Conservation (phyloP, 768 basidiomycete genomes). For the Mycena capillaripes region DNA sequence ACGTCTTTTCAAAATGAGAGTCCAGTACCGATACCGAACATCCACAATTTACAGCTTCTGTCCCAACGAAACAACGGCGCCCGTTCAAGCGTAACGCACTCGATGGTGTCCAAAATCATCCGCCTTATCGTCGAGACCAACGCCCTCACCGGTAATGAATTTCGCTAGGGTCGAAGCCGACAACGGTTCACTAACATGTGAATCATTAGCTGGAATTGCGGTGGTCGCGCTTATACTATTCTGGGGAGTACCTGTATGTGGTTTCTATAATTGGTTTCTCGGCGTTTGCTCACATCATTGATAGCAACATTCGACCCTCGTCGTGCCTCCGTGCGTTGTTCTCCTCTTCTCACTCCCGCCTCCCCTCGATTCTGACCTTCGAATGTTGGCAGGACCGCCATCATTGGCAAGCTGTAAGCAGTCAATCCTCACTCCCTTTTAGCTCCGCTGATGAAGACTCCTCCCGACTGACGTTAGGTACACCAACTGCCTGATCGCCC, state of each 20-base stretch:
- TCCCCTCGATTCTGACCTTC: not conserved
- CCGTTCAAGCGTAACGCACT: not conserved
- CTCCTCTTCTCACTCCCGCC: not conserved
- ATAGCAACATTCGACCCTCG: conserved; percentile 22
- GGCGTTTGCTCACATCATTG: not conserved
- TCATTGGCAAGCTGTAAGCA: conserved; percentile 34
- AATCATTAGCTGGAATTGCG: conserved; percentile 20
- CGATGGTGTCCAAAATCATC: conserved; percentile 20
- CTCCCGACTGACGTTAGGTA: conserved; percentile 10
- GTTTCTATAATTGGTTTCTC: too few relatives aligned
- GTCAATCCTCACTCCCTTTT: not conserved
- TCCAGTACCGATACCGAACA: too few relatives aligned
- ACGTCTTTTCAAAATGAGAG: not conserved
- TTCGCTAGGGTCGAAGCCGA: not conserved
- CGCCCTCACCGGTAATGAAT: conserved; percentile 25
- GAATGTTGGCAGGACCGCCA: conserved; percentile 17
- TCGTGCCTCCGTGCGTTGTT: conserved; percentile 24
- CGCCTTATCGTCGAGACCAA: conserved; percentile 37
- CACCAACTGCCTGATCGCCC: conserved; percentile 29
- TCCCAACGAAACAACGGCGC: not conserved
- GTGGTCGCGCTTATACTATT: conserved; percentile 31
- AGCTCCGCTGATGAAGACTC: not conserved
- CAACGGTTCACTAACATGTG: not conserved
- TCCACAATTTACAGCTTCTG: not conserved
- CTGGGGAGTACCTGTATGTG: conserved; percentile 25